Conservation (phyloP, 768 basidiomycete species). For the Dentipellis sp. region DNA sequence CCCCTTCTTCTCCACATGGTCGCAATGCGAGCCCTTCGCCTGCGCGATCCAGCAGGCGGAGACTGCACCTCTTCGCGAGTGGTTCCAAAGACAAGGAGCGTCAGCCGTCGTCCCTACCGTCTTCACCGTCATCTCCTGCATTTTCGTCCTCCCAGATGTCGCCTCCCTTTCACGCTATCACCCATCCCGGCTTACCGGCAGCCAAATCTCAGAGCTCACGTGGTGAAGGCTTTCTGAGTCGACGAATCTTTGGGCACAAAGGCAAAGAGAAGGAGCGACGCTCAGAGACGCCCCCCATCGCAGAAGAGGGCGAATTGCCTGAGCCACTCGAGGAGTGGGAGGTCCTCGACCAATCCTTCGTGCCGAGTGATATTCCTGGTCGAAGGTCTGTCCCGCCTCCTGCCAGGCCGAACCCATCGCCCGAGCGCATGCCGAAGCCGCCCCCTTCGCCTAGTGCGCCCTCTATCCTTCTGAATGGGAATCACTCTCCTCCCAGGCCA, state of each 20-base stretch:
- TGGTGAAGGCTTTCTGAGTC: conserved; percentile 7
- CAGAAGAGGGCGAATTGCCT: not conserved
- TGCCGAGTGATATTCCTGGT: too few relatives aligned
- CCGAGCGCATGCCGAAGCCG: too few relatives aligned
- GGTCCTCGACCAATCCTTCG: conserved; percentile 10
- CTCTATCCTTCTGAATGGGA: too few relatives aligned
- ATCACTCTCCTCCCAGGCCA: conserved; percentile 4
- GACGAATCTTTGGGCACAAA: conserved; percentile 13
- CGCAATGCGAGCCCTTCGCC: conserved; percentile 7
- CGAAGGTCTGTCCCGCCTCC: too few relatives aligned
- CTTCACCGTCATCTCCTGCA: conserved; percentile 15
- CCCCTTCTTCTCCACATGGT: conserved; percentile 7
- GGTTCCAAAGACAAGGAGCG: conserved; percentile 9
- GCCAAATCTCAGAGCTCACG: conserved; percentile 3
- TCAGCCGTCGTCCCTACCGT: conserved; percentile 11
- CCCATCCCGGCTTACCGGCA: conserved; percentile 7
- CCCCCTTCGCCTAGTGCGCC: not conserved
- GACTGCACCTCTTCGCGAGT: conserved; percentile 12
- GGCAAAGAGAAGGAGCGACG: conserved; percentile 13
- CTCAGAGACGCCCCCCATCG: not conserved
- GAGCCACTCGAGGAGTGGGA: conserved; percentile 14
- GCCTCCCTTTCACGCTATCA: conserved; percentile 10
- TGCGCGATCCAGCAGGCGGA: conserved; percentile 5
- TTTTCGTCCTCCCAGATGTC: conserved; percentile 14
- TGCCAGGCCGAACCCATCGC: too few relatives aligned